Conservation (phyloP, 192 early-diverging fungal species). For the Entomortierella chlamydospora region DNA sequence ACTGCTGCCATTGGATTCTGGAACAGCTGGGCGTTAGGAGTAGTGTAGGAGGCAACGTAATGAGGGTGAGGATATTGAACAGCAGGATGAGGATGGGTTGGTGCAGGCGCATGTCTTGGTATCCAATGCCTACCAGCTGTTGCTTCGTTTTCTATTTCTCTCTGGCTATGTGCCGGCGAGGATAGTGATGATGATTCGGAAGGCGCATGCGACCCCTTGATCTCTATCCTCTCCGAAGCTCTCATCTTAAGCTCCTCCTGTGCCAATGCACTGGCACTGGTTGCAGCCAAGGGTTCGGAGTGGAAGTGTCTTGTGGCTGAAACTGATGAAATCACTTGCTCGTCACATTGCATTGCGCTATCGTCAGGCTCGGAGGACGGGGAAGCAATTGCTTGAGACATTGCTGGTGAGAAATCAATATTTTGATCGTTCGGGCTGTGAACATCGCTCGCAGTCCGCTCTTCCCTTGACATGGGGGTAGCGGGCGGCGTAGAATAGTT, state of each 20-base stretch:
- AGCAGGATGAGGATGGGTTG: slow-evolving; percentile 19
- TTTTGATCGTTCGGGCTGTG: background rate
- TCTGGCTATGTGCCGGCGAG: slow-evolving; percentile 9
- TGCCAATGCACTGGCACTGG: background rate
- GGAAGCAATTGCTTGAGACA: background rate
- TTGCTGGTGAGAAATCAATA: background rate
- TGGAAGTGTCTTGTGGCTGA: slow-evolving; percentile 2
- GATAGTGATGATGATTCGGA: slow-evolving; percentile 16
- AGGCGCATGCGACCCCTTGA: slow-evolving; percentile 3
- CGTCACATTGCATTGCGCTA: slow-evolving; percentile 36
- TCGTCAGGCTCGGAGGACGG: slow-evolving; percentile 6
- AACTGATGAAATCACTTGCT: background rate
- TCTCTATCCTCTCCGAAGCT: slow-evolving; percentile 25
- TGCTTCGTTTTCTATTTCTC: slow-evolving; percentile 15
- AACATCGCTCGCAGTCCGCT: slow-evolving; percentile 8
- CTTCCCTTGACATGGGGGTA: slow-evolving; percentile 17
- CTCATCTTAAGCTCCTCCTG: slow-evolving; percentile 12
- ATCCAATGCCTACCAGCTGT: slow-evolving; percentile 50
- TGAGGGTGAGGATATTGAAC: slow-evolving; percentile 46
- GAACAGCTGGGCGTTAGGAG: slow-evolving; percentile 28
- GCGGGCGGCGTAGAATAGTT: slow-evolving; percentile 21
- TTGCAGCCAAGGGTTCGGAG: slow-evolving; percentile 13
- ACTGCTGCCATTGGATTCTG: slow-evolving; percentile 1
- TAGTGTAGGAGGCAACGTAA: slow-evolving; percentile 53
- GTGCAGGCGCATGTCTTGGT: slow-evolving; percentile 30